Evolutionary conservation across 371 early-diverging fungal species (phyloP), one percentile per base, ranked within the genome.

Genomic region (Parasitella parasitica): DNA sequence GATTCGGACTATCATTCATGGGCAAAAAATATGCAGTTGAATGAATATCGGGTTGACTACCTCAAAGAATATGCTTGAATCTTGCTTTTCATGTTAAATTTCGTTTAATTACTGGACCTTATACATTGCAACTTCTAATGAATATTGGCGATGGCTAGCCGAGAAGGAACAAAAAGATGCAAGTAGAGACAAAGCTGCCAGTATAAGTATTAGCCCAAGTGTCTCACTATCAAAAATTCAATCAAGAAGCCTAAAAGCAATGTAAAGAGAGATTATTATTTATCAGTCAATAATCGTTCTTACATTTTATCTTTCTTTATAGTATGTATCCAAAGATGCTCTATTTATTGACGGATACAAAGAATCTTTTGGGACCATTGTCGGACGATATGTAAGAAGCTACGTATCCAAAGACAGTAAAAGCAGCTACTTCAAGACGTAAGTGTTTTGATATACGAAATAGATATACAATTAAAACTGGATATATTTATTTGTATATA

Each of bases 371-470:
- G 61, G 53, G 39, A 53, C 53, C 34, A 60, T 60, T 24, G 61
- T 60, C 53, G 53, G 54, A 4, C 53, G 61, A 53, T 60, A 53
- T 60, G 54, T 43, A 39, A 60, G 54, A 60, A 60, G 61, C 53
- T 60, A 51, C 34, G 34, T 34, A 34, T 34, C 34, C 34, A 34
- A 34, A 34, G 34, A 34, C 34, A 56, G 24, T 18, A 41, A 50
- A 62, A 41, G 41, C 43, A 56, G 56, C 43, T 56, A 43, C 32
- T 56, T 56, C 41, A 56, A 54, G 56, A 56, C 43, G 43, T 56
- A 56, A n/a, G n/a, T n/a, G n/a, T n/a, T n/a, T n/a, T n/a, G n/a
- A n/a, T n/a, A n/a, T n/a, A n/a, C n/a, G n/a, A n/a, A n/a, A n/a
- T n/a, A n/a, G n/a, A n/a, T n/a, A n/a, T n/a, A n/a, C n/a, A n/a